Evolutionary conservation across 495 filamentous ascomycete genomes (phyloP), one percentile per base, ranked within the genome.

Genomic region (Penicillium cinerascens): DNA sequence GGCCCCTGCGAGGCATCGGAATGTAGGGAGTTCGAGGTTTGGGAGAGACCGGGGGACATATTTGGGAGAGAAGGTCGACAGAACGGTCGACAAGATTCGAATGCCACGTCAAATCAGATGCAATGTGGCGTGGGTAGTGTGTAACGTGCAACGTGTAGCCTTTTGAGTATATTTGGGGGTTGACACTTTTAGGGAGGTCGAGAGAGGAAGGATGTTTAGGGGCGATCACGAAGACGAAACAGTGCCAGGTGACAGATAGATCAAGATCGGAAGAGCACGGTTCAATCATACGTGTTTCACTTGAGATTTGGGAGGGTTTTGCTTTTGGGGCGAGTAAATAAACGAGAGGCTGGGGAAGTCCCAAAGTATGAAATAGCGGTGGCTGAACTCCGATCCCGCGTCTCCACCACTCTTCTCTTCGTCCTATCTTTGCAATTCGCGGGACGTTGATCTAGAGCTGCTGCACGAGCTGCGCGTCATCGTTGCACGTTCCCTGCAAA

Each of bases 21-120:
- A 66, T 66, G 63, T 51, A 64, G 58, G 63, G 60, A 35, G 42
- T 44, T 47, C 38, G 56, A 42, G 21, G 55, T 35, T 42, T 40
- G 38, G 39, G 60, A 52, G 50, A 37, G 51, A 49, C 56, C 51
- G 42, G 54, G 44, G 27, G 63, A 54, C 63, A 63, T 63, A 51
- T 17, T 47, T 25, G 33, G 35, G 26, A 42, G 43, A 39, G 21
- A 20, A 20, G 18, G 15, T 36, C 13, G 61, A 57, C 52, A 48
- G 53, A 46, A 49, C 26, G 39, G 16, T 44, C 40, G n/a, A 53
- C 25, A 41, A 38, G 40, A 44, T 60, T 62, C 59, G 53, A 74
- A 71, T 70, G 69, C 65, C 68, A 68, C 65, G 68, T 69, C 63
- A 56, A 63, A 63, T 50, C 37, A 47, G 51, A 55, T 51, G 57